Evolutionary conservation across 192 early-diverging fungal genomes (phyloP).

Genomic region (Dimargaris cristalligena): DNA sequence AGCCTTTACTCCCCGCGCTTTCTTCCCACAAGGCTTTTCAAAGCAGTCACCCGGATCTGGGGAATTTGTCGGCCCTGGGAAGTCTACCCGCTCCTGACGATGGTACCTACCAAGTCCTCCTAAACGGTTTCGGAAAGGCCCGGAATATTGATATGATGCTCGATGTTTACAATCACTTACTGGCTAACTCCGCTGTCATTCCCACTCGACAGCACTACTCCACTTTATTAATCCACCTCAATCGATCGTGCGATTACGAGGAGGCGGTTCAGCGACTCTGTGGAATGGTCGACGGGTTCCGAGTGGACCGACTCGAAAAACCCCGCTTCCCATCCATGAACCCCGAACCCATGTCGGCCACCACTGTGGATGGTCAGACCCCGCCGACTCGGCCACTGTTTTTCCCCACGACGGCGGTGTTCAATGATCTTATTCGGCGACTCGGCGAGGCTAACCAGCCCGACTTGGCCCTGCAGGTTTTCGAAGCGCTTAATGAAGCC

Average conservation of each 20-base stretch:
- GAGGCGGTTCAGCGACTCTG: background rate
- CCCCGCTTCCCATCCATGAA: background rate
- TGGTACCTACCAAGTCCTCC: constrained; percentile 6
- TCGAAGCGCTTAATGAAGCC: background rate
- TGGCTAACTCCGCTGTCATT: background rate
- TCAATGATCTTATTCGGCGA: constrained; percentile 3
- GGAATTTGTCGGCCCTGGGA: no score
- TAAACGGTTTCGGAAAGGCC: background rate
- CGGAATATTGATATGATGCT: background rate
- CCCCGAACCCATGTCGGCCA: background rate
- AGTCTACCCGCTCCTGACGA: background rate
- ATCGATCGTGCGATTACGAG: background rate
- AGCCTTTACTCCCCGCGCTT: no score
- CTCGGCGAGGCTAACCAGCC: background rate
- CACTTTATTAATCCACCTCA: constrained; percentile 7
- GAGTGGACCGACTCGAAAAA: background rate
- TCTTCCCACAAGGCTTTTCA: no score
- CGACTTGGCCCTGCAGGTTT: constrained; percentile 2
- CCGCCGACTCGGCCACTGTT: background rate
- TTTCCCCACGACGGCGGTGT: constrained; percentile 4
- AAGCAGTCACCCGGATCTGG: no score
- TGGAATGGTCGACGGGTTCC: background rate
- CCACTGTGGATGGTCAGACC: background rate
- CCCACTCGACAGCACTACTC: constrained; percentile 10
- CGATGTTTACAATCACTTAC: constrained; percentile 2